Base-by-base conservation (phyloP, 163 green algal genomes). In the Volvox carteri region DNA sequence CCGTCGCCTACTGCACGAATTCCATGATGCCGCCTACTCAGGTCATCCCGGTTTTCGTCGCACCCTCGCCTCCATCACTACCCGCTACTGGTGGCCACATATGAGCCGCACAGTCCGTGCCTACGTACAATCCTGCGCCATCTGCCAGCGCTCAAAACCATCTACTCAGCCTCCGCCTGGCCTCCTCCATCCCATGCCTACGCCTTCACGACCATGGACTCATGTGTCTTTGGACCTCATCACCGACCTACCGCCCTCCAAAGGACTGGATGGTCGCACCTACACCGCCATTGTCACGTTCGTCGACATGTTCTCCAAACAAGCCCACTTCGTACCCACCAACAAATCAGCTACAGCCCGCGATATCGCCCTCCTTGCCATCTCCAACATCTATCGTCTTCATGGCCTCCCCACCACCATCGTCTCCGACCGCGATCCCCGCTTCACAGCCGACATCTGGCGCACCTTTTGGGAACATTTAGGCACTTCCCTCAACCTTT, bases 21-120 rank as follows among this genome's bases (percentile, higher is more conserved):
- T 72, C 8, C 93, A 95, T 56, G 93, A 94, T n/a, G 35, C 48
- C 16, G 52, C 67, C 25, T 81, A 83, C 37, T 35, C 88, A 67
- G 92, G 90, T 19, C 93, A 95, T 46, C 70, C 90, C 37, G 92
- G 91, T 30, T 19, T 83, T 14, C 42, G 86, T 33, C 92, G 92
- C 23, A 95, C 92, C n/a, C n/a, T n/a, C n/a, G n/a, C n/a, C n/a
- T n/a, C n/a, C n/a, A n/a, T n/a, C n/a, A n/a, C n/a, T n/a, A n/a
- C n/a, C n/a, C n/a, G n/a, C n/a, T n/a, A n/a, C n/a, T n/a, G n/a
- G n/a, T n/a, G n/a, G n/a, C n/a, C n/a, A n/a, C n/a, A n/a, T n/a
- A n/a, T n/a, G n/a, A n/a, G n/a, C n/a, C n/a, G n/a, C n/a, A n/a
- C n/a, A 58, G 50, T 58, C 50, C 50, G 16, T 12, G 12, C 12